Evolutionary conservation across 2,329 filamentous ascomycete species (phyloP).

Genomic region (Sporothrix luriei): DNA sequence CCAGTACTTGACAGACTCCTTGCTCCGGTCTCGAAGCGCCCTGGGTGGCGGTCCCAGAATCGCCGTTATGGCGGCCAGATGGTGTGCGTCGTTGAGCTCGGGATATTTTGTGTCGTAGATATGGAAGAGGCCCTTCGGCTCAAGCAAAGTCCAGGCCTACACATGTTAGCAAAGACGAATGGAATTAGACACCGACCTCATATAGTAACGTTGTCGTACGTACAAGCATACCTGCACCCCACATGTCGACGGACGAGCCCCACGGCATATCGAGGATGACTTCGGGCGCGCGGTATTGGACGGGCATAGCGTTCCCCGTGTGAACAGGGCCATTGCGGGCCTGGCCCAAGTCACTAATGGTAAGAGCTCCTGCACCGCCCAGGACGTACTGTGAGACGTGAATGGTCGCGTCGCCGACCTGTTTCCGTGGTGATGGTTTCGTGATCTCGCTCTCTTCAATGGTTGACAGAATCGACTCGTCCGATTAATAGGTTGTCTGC

Average conservation of each 20-base stretch:
- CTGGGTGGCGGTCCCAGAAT: constrained; percentile 40
- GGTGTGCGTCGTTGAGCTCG: constrained; percentile 39
- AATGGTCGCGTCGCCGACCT: constrained; percentile 34
- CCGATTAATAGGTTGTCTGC: constrained; percentile 10
- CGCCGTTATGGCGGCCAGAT: constrained; percentile 40
- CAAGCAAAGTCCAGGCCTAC: constrained; percentile 40
- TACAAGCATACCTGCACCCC: constrained; percentile 45
- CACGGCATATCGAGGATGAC: constrained; percentile 46
- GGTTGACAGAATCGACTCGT: neutral
- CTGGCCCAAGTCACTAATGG: constrained; percentile 45
- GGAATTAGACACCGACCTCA: no score
- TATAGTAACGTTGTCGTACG: neutral
- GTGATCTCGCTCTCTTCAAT: neutral
- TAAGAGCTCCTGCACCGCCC: constrained; percentile 41
- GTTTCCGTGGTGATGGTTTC: neutral
- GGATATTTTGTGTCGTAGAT: constrained; percentile 32
- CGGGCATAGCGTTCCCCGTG: constrained; percentile 39
- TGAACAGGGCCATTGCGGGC: constrained; percentile 40
- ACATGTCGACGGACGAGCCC: constrained; percentile 44
- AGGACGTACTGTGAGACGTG: constrained; percentile 44
- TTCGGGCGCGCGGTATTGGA: constrained; percentile 44
- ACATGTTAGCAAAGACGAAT: neutral
- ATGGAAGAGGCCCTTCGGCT: constrained; percentile 37
- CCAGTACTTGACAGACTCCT: constrained; percentile 39
- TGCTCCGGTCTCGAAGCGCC: constrained; percentile 37